These are phyloP conservation scores for Neolecta irregularis DNA, from an alignment of 1,139 yeast species.

Conservation along the genomic window DNA sequence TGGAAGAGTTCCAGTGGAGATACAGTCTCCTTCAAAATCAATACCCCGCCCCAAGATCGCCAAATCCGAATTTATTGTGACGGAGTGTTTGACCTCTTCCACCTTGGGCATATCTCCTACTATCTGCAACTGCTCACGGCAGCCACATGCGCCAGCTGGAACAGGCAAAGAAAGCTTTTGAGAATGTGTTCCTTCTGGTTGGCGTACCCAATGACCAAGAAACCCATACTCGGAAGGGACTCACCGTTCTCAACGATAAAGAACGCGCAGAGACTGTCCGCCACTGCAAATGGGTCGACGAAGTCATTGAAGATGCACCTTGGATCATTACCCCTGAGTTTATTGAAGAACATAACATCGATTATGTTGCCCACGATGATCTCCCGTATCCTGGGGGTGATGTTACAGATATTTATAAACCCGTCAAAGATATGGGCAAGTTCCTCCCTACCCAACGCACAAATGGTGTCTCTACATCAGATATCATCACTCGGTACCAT, in stretches of 20 bases:
- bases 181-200: conserved; percentile 68
- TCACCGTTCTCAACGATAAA: conserved; percentile 74
- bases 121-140: neutral
- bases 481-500: no score
- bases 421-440: conserved; percentile 79
- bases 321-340: conserved; percentile 88
- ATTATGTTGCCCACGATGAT: conserved; percentile 96
- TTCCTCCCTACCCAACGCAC: conserved; percentile 91
- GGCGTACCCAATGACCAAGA: conserved; percentile 84
- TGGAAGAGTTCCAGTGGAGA: no score
- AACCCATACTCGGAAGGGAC: conserved; percentile 83
- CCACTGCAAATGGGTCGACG: conserved; percentile 96
- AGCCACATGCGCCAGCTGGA: conserved; percentile 87
- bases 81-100: conserved; percentile 93
- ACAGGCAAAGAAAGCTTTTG: conserved; percentile 87
- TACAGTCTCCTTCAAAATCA: no score
- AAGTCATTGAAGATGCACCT: conserved; percentile 84
- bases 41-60: conserved; percentile 69
- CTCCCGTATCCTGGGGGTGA: conserved; percentile 71
- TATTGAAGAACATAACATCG: conserved; percentile 61
- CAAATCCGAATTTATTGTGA: conserved; percentile 90
- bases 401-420: conserved; percentile 79
- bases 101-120: conserved; percentile 39
- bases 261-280: conserved; percentile 78
- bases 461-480: conserved; percentile 90